phyloP scores from a whole-genome alignment of 176 grass and related monocot genomes.

The Oryza rufipogon region DNA sequence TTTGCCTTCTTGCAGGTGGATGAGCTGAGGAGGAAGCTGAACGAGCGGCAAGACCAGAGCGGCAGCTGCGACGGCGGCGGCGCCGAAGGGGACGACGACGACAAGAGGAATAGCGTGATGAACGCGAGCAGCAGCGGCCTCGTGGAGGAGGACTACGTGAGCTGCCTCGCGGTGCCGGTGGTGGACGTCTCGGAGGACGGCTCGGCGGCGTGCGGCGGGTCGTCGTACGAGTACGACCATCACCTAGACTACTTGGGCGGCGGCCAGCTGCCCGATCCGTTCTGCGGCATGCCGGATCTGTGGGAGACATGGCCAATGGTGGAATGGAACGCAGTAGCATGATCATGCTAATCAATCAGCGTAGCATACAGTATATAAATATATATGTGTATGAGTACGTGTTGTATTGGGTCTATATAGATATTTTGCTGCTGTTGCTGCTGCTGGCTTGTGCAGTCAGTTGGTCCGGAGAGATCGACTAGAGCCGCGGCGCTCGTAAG shows the following conservation, averaged over 20 bases:
- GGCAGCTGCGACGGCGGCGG: conserved; percentile 16
- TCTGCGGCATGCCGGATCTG: conserved; percentile 45
- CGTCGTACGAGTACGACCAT: conserved; percentile 30
- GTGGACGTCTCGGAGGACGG: conserved; percentile 9
- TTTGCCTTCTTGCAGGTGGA: conserved; percentile 16
- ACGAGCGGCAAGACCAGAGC: conserved; percentile 37
- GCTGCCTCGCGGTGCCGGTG: background rate
- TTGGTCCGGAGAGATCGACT: conserved; percentile 6
- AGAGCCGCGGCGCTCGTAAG: background rate
- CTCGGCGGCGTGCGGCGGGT: background rate
- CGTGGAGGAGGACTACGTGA: background rate
- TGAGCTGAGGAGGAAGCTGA: conserved; percentile 42
- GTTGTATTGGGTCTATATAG: background rate
- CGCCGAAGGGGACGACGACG: conserved; percentile 16
- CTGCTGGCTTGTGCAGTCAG: background rate
- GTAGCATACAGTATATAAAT: background rate
- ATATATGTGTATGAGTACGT: no score
- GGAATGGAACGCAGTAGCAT: conserved; percentile 55
- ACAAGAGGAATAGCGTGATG: background rate
- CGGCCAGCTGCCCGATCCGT: conserved; percentile 34
- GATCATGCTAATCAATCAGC: background rate
- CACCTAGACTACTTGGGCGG: conserved; percentile 2
- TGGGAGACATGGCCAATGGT: conserved; percentile 62
- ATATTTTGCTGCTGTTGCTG: background rate
- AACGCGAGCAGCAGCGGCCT: background rate